Evolutionary conservation across 495 filamentous ascomycete genomes (phyloP), one percentile per base, ranked within the genome.

Genomic region (Tuber aestivum): DNA sequence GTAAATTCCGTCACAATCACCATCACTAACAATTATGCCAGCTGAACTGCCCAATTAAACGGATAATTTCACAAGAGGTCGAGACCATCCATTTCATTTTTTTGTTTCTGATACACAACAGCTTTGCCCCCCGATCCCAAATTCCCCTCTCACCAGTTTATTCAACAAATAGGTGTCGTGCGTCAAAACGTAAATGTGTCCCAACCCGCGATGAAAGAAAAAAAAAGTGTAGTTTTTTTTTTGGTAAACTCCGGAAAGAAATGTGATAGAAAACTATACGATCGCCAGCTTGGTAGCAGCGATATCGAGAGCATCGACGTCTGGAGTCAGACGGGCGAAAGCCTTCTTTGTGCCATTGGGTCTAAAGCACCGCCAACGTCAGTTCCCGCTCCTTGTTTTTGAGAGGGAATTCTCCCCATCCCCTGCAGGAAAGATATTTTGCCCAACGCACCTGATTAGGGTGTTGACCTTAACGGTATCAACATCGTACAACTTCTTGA

Each of bases 401-500:
- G n/a, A 50, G 9, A 48, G 9, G 21, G n/a, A 8, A 41, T 45
- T 20, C 18, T 18, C 48, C 70, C 16, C 56, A 65, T 65, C 14
- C 14, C 27, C 20, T 1, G 27, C 32, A 18, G 27, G 32, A 35
- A 65, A 65, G 56, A 35, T 65, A 35, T 65, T 44, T 35, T 9
- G 10, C 14, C 69, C 38, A 72, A 85, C 87, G 38, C 88, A 96
- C 94, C 95, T 92, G 88, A 99, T 93, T 77, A 99, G 91, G 79
- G 95, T 98, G 89, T 98, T 99, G 87, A 99, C 91, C 92, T 97
- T 97, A 87, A 99, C 88, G 83, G 89, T 91, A 83, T 97, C 94
- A 79, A 99, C 94, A 86, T 98, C 95, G 86, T 99, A 99, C 80
- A 98, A 90, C 92, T 94, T 97, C 93, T 99, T 99, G 80, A 99